Conservation (phyloP, 2,329 filamentous ascomycete genomes). For the Neophaeococcomyces mojaviensis region DNA sequence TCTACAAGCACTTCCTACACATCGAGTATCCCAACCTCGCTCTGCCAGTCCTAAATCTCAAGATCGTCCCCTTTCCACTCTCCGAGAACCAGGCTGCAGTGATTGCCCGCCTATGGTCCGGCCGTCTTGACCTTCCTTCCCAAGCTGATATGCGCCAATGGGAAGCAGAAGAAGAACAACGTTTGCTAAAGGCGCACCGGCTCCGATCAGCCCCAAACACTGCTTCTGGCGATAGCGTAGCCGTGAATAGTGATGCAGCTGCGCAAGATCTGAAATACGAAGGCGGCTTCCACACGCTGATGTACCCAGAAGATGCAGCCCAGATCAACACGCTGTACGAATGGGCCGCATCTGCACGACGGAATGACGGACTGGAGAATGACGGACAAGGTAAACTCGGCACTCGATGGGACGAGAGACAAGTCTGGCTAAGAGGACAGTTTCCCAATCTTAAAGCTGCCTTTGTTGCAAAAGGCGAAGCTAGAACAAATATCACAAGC, state of each 20-base stretch:
- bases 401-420: constrained; percentile 61
- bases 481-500: constrained; percentile 49
- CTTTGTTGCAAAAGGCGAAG: constrained; percentile 60
- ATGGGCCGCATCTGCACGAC: constrained; percentile 33
- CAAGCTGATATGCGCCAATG: constrained; percentile 59
- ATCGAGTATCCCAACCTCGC: constrained; percentile 68
- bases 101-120: constrained; percentile 69
- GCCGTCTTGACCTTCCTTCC: constrained; percentile 58
- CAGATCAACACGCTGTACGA: constrained; percentile 38
- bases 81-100: constrained; percentile 72
- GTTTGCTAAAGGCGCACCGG: constrained; percentile 2
- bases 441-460: constrained; percentile 63
- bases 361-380: constrained; percentile 34
- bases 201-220: not conserved
- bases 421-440: constrained; percentile 64
- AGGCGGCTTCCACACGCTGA: constrained; percentile 45
- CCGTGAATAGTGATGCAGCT: not conserved
- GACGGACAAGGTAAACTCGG: constrained; percentile 56
- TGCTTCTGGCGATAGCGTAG: not conserved
- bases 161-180: constrained; percentile 46
- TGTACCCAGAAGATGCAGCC: constrained; percentile 41
- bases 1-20: constrained; percentile 76
- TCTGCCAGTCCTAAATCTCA: constrained; percentile 68
- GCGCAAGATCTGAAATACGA: constrained; percentile 21
- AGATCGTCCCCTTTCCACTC: constrained; percentile 80